phyloP scores from a whole-genome alignment of 495 filamentous ascomycete genomes.

The Evansstolkia leycettana region DNA sequence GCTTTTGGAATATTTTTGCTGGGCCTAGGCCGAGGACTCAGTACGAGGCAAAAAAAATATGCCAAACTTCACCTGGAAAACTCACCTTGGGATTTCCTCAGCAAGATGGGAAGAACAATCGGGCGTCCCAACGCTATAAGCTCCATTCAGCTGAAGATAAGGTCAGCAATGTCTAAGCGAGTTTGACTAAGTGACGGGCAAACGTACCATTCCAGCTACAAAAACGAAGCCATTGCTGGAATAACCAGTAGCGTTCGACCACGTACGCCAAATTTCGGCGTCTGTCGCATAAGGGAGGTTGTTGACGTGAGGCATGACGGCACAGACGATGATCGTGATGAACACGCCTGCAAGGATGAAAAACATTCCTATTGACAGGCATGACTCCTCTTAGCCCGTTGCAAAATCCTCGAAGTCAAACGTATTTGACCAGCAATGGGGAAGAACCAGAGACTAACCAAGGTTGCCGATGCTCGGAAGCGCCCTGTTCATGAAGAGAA shows the following conservation, averaged over 20 bases:
- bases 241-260: constrained; percentile 59
- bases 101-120: constrained; percentile 67
- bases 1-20: constrained; percentile 39
- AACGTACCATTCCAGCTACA: constrained; percentile 61
- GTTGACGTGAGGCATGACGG: constrained; percentile 52
- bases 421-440: no score
- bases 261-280: constrained; percentile 49
- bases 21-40: constrained; percentile 9
- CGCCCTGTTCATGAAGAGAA: constrained; percentile 57
- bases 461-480: constrained; percentile 55
- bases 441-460: no score
- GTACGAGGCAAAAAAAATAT: background rate
- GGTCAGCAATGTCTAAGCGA: no score
- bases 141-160: constrained; percentile 83
- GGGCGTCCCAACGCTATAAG: constrained; percentile 73
- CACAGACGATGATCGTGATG: constrained; percentile 61
- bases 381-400: no score
- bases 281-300: constrained; percentile 37
- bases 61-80: background rate
- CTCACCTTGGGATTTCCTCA: constrained; percentile 63
- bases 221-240: constrained; percentile 62
- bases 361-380: no score
- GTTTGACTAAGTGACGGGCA: no score
- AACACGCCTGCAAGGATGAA: constrained; percentile 57
- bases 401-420: no score